Evolutionary conservation across 2,329 filamentous ascomycete genomes (phyloP).

Genomic region (Alternaria dauci): DNA sequence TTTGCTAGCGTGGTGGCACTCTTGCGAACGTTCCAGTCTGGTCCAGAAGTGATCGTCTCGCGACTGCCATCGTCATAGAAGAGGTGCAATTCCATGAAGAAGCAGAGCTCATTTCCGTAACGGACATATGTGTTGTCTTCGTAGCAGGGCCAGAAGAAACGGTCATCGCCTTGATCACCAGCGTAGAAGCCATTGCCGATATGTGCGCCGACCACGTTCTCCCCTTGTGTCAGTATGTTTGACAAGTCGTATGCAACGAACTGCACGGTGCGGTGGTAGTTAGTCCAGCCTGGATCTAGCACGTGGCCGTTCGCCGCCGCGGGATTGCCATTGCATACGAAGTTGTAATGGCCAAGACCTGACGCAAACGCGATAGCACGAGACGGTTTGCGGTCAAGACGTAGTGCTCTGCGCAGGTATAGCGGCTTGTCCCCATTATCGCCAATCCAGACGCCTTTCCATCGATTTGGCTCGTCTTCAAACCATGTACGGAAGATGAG

Average conservation of each 20-base stretch:
- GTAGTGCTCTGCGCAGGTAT: slow-evolving; percentile 50
- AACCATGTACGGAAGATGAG: slow-evolving; percentile 56
- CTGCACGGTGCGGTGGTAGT: slow-evolving; percentile 54
- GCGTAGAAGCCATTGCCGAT: slow-evolving; percentile 58
- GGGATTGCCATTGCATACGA: slow-evolving; percentile 48
- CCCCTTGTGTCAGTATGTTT: slow-evolving; percentile 37
- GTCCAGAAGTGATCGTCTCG: neutral
- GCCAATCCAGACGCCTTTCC: slow-evolving; percentile 55
- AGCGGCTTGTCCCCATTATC: slow-evolving; percentile 53
- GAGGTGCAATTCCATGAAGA: neutral
- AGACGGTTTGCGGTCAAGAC: slow-evolving; percentile 39
- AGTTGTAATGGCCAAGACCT: slow-evolving; percentile 54
- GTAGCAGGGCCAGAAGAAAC: slow-evolving; percentile 56
- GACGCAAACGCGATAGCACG: slow-evolving; percentile 52
- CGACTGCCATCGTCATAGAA: neutral
- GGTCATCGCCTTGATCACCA: slow-evolving; percentile 52
- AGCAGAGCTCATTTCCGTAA: neutral
- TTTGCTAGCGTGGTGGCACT: neutral
- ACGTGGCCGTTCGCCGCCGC: slow-evolving; percentile 44
- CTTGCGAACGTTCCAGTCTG: neutral
- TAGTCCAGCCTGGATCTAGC: slow-evolving; percentile 51
- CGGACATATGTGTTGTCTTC: slow-evolving; percentile 53
- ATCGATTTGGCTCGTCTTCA: slow-evolving; percentile 50
- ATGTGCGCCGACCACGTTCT: slow-evolving; percentile 51
- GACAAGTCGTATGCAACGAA: slow-evolving; percentile 57